Evolutionary conservation across 495 filamentous ascomycete species (phyloP), one percentile per base, ranked within the genome.

Genomic region (Aspergillus saccharolyticus): DNA sequence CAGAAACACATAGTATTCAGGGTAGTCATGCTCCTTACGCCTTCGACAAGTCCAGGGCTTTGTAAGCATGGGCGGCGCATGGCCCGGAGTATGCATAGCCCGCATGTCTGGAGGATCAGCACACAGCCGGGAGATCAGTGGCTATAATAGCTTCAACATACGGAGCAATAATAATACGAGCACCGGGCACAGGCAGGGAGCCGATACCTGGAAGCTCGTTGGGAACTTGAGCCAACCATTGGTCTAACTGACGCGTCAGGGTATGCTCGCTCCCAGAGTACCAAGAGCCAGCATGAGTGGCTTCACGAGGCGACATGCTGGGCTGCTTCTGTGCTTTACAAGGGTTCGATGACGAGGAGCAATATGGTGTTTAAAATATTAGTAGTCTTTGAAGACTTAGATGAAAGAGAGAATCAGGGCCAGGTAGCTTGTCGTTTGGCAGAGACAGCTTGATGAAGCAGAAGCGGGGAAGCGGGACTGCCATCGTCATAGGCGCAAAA

Each of bases 71-170:
- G 48, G 91, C 94, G 51, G 95, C 93, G 60, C 90, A 90, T 24
- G 91, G 85, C 28, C 94, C 94, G 16, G 93, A 97, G 74, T 97
- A 99, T 3, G 89, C 80, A 78, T 96, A 99, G 25, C 94, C 95
- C 54, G 95, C 94, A 70, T 99, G 94, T 58, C 94, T 97, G 58
- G 20, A 45, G 30, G 49, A 50, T 69, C 50, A 70, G 65, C 50
- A 54, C 59, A 17, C 21, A 30, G 10, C 18, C 46, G 18, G 12
- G n/a, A 14, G 24, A 17, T 28, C 15, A 15, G 22, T 33, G 53
- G 28, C 54, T 46, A 30, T 52, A 2, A 14, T 14, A n/a, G 24
- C 21, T 54, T 39, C 6, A 12, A 80, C 91, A 77, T 85, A 97
- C 95, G 94, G 94, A 59, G 91, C 92, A 65, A 99, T 97, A 61